These are phyloP conservation scores for Teratosphaeria epicoccoides DNA, from an alignment of 2,329 filamentous ascomycete species.

Conservation along the genomic window DNA sequence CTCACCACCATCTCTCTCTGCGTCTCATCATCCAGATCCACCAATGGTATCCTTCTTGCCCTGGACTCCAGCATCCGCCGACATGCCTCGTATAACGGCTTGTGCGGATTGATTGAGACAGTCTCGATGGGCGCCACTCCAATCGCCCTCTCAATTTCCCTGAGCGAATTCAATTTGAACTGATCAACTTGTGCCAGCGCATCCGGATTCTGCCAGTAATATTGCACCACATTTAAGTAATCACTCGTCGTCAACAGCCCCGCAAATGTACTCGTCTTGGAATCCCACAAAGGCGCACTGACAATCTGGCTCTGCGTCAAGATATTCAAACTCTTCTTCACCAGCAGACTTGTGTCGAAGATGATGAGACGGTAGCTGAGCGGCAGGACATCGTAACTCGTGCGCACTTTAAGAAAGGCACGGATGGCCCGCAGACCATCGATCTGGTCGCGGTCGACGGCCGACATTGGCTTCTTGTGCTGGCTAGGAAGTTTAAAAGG, in stretches of 20 bases:
- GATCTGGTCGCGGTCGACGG: conserved; percentile 64
- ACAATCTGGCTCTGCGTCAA: conserved; percentile 98
- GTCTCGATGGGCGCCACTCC: conserved; percentile 87
- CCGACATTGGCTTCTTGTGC: conserved; percentile 35
- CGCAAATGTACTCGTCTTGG: conserved; percentile 81
- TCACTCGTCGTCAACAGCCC: conserved; percentile 91
- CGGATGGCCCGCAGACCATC: conserved; percentile 77
- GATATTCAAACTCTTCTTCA: conserved; percentile 94
- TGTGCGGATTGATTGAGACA: conserved; percentile 84
- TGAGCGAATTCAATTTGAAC: conserved; percentile 81
- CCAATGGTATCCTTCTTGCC: conserved; percentile 82
- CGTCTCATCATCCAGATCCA: conserved; percentile 91
- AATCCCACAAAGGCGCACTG: conserved; percentile 95
- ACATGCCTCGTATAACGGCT: conserved; percentile 88
- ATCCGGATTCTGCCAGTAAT: conserved; percentile 95
- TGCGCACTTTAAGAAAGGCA: conserved; percentile 91
- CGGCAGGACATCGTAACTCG: conserved; percentile 93
- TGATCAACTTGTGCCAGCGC: conserved; percentile 83
- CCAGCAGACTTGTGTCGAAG: conserved; percentile 86
- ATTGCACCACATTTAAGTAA: conserved; percentile 97
- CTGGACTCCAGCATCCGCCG: conserved; percentile 88
- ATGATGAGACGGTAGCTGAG: conserved; percentile 93
- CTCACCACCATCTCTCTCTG: conserved; percentile 86
- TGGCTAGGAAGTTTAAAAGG: background rate
- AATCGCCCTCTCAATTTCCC: conserved; percentile 92